Percentiles rank a stretch among this genome's conserved stretches.
Evolutionary conservation across 352 stramenopile genomes (phyloP).

Genomic region (Phytophthora foliorum): DNA sequence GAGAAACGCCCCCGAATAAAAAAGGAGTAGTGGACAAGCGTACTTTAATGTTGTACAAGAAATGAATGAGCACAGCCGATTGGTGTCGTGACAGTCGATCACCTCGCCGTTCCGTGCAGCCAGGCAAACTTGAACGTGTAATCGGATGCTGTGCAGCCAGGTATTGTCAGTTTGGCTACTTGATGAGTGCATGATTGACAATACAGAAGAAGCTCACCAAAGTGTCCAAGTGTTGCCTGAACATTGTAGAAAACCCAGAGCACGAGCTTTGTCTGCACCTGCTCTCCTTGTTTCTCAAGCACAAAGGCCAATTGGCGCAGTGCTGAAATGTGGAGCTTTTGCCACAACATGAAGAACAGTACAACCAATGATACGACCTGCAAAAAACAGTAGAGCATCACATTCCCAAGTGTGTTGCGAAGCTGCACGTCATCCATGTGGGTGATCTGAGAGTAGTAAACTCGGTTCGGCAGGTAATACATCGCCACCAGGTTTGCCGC

Average conservation of each 20-base stretch:
- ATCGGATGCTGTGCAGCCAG: slow-evolving; percentile 22
- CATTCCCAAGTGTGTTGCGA: slow-evolving; percentile 22
- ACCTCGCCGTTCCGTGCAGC: slow-evolving; percentile 21
- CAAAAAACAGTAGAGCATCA: slow-evolving; percentile 45
- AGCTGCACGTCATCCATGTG: slow-evolving; percentile 29
- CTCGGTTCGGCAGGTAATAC: slow-evolving; percentile 44
- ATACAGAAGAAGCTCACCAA: slow-evolving; percentile 19
- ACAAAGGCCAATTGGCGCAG: slow-evolving; percentile 50
- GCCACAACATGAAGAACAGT: slow-evolving; percentile 30
- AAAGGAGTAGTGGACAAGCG: too few species aligned
- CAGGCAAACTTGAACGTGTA: slow-evolving; percentile 47
- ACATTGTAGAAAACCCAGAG: slow-evolving; percentile 55
- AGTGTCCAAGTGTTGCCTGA: slow-evolving; percentile 42
- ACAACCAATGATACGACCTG: slow-evolving; percentile 50
- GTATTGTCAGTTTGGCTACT: neutral
- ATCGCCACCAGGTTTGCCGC: slow-evolving; percentile 34
- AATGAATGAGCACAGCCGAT: too few species aligned
- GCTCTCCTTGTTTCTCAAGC: slow-evolving; percentile 38
- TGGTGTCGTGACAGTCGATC: neutral
- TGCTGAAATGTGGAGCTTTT: slow-evolving; percentile 34
- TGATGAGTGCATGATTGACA: too few species aligned
- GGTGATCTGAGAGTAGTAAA: slow-evolving; percentile 40
- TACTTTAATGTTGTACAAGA: too few species aligned
- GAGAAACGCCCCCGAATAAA: too few species aligned
- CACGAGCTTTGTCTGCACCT: slow-evolving; percentile 48